phyloP scores from a whole-genome alignment of 2,329 filamentous ascomycete species.

The Aspergillus melleus region DNA sequence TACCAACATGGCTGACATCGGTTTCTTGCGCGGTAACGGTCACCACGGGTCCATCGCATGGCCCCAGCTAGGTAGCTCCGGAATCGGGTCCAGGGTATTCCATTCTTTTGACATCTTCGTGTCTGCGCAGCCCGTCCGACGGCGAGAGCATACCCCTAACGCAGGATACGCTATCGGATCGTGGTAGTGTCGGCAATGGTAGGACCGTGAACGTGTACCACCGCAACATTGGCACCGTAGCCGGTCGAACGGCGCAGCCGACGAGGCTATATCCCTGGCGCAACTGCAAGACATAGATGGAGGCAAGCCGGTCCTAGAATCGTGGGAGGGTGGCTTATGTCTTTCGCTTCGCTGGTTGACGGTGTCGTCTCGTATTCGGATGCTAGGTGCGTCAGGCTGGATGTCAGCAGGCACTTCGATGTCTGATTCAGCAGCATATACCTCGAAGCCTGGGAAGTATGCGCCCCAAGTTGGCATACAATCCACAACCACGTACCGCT shows the following conservation, averaged over 20 bases:
- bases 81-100: not conserved
- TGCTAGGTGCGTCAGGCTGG: conserved; percentile 3
- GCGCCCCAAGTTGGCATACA: conserved; percentile 3
- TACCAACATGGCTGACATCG: not conserved
- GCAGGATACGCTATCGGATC: conserved; percentile 6
- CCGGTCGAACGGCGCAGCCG: conserved; percentile 5
- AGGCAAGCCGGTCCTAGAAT: conserved; percentile 7
- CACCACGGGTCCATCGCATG: not conserved
- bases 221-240: conserved; percentile 7
- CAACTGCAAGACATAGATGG: not conserved
- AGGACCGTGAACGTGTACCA: conserved; percentile 5
- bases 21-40: not conserved
- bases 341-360: conserved; percentile 6
- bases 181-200: conserved; percentile 3
- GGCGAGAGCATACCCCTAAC: conserved; percentile 6
- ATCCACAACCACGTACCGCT: not conserved
- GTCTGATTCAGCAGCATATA: conserved; percentile 7
- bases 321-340: not conserved
- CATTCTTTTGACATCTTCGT: conserved; percentile 1
- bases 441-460: conserved; percentile 2
- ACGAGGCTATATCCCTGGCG: not conserved
- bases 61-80: not conserved
- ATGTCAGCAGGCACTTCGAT: conserved; percentile 4
- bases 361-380: conserved; percentile 1
- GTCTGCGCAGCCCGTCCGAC: conserved; percentile 3